Percentiles rank a stretch among this genome's conserved stretches.
These are phyloP conservation scores for Vitellaria paradoxa DNA, from an alignment of 179 eudicot species.

Conservation along the genomic window DNA sequence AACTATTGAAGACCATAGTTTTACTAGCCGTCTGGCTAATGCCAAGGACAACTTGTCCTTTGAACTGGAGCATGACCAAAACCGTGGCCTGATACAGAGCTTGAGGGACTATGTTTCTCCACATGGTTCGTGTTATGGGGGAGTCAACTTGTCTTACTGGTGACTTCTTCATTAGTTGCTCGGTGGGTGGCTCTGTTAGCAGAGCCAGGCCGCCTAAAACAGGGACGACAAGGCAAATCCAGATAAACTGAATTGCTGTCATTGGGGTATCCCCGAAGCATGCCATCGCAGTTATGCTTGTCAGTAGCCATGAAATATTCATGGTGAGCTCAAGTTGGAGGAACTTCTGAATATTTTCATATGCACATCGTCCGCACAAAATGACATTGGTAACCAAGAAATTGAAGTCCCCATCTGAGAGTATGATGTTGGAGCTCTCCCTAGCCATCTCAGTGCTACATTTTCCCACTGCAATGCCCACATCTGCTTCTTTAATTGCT, in stretches of 20 bases:
- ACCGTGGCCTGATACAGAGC: conserved; percentile 16
- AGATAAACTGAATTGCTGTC: conserved; percentile 13
- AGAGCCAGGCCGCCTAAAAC: conserved; percentile 22
- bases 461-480: conserved; percentile 8
- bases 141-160: neutral
- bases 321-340: conserved; percentile 21
- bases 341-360: conserved; percentile 25
- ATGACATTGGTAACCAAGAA: neutral
- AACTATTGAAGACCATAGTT: conserved; percentile 21
- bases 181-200: conserved; percentile 5
- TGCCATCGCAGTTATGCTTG: neutral
- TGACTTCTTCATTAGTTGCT: neutral
- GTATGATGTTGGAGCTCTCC: neutral
- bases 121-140: conserved; percentile 20
- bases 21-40: neutral
- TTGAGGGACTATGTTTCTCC: conserved; percentile 22
- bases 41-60: conserved; percentile 1
- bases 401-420: neutral
- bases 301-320: conserved; percentile 15
- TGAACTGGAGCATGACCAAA: conserved; percentile 13
- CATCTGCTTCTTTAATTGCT: conserved; percentile 9
- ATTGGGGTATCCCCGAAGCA: conserved; percentile 17
- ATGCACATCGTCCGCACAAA: conserved; percentile 15
- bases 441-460: neutral
- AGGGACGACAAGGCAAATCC: conserved; percentile 16